Evolutionary conservation across 1,284 basidiomycete genomes (phyloP).

Genomic region (Mycena citricolor): DNA sequence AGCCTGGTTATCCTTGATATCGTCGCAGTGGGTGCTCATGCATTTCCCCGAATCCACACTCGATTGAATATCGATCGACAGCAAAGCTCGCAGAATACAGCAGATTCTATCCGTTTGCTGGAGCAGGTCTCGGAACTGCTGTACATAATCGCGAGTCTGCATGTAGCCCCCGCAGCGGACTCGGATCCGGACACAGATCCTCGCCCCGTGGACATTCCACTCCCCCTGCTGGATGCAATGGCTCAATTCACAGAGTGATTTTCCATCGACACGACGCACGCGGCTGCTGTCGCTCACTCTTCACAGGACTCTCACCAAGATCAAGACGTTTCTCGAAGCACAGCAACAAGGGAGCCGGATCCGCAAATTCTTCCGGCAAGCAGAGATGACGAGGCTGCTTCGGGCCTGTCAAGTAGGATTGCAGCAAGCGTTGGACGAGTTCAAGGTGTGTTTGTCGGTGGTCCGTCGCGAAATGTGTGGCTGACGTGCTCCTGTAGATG

Average conservation of each 20-base stretch:
- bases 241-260: not conserved
- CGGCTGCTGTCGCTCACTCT: not conserved
- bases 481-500: not conserved
- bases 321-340: not conserved
- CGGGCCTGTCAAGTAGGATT: constrained; percentile 1
- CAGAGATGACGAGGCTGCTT: not conserved
- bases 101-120: too few relatives aligned
- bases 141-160: too few relatives aligned
- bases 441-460: not conserved
- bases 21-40: too few relatives aligned
- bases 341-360: constrained; percentile 2
- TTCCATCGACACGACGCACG: not conserved
- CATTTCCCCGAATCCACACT: too few relatives aligned
- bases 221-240: too few relatives aligned
- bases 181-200: too few relatives aligned
- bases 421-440: not conserved
- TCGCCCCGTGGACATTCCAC: too few relatives aligned
- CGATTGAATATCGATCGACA: too few relatives aligned
- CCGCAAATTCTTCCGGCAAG: constrained; percentile 3
- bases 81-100: too few relatives aligned
- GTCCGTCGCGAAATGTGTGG: not conserved
- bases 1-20: too few relatives aligned
- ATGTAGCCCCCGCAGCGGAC: too few relatives aligned
- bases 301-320: not conserved
- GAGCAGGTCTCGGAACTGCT: too few relatives aligned